Evolutionary conservation across 768 basidiomycete species (phyloP).

Genomic region (Trametes villosa): DNA sequence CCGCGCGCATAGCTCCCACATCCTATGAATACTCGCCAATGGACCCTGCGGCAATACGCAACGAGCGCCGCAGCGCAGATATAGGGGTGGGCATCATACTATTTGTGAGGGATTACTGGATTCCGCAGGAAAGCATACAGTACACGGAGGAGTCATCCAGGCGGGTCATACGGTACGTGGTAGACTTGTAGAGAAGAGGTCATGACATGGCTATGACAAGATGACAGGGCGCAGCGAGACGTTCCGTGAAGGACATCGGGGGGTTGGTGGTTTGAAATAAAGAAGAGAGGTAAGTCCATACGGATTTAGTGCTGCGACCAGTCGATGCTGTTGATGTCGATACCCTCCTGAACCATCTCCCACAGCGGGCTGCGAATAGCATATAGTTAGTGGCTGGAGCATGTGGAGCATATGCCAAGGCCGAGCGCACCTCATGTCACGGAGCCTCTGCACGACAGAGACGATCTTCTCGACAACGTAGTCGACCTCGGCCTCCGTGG

Average conservation of each 20-base stretch:
- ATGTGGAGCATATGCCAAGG: constrained; percentile 7
- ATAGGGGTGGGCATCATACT: background rate
- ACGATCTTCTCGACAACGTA: constrained; percentile 90
- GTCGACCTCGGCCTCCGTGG: constrained; percentile 96
- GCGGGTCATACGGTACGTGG: constrained; percentile 16
- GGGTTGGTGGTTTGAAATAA: background rate
- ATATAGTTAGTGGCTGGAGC: constrained; percentile 4
- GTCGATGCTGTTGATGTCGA: constrained; percentile 93
- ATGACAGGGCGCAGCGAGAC: background rate
- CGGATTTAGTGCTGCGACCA: constrained; percentile 78
- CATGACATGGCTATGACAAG: background rate
- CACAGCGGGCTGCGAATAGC: constrained; percentile 74
- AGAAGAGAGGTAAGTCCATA: constrained; percentile 19
- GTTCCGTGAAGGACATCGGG: background rate
- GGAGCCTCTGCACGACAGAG: constrained; percentile 79
- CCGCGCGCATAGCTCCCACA: background rate
- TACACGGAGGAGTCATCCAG: constrained; percentile 21
- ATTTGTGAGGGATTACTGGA: constrained; percentile 20
- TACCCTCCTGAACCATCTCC: constrained; percentile 99
- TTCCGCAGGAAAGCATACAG: constrained; percentile 10
- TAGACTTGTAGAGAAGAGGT: background rate
- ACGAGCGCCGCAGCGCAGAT: no score
- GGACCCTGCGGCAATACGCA: background rate
- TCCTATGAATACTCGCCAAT: constrained; percentile 3
- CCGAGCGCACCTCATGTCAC: constrained; percentile 88